Conservation (phyloP, 1,284 basidiomycete genomes). For the Gymnopus androsaceus region DNA sequence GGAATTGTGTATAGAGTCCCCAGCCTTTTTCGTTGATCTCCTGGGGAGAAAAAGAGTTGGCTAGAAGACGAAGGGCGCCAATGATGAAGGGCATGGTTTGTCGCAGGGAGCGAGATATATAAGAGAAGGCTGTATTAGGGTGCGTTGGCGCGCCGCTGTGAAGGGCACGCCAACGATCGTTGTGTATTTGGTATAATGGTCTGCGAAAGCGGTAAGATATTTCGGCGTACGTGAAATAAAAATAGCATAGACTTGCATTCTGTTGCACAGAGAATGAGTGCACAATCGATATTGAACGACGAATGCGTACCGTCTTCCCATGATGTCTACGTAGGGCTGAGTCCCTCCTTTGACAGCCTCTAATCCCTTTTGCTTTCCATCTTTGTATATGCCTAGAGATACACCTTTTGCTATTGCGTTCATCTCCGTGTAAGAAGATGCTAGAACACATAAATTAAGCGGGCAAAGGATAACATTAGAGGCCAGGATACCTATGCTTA, state of each 20-base stretch:
- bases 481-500: conserved; percentile 72
- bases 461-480: not conserved
- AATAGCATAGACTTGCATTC: conserved; percentile 46
- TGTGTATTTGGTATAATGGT: conserved; percentile 76
- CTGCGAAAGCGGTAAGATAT: conserved; percentile 40
- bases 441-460: conserved; percentile 38
- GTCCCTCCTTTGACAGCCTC: conserved; percentile 61
- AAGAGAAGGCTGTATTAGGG: conserved; percentile 76
- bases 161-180: conserved; percentile 81
- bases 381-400: conserved; percentile 72
- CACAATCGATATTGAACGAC: not conserved
- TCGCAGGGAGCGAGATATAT: conserved; percentile 79
- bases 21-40: conserved; percentile 75
- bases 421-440: conserved; percentile 90
- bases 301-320: conserved; percentile 77
- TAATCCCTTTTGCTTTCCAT: conserved; percentile 52
- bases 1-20: conserved; percentile 75
- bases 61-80: conserved; percentile 81
- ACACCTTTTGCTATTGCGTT: conserved; percentile 85
- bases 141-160: conserved; percentile 69
- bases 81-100: conserved; percentile 75
- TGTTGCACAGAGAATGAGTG: conserved; percentile 25
- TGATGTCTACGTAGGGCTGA: conserved; percentile 91
- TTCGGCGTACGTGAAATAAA: not conserved
- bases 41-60: conserved; percentile 61